These are phyloP conservation scores for Umbilicus rupestris DNA, from an alignment of 164 flowering plant genomes.

Conservation along the genomic window DNA sequence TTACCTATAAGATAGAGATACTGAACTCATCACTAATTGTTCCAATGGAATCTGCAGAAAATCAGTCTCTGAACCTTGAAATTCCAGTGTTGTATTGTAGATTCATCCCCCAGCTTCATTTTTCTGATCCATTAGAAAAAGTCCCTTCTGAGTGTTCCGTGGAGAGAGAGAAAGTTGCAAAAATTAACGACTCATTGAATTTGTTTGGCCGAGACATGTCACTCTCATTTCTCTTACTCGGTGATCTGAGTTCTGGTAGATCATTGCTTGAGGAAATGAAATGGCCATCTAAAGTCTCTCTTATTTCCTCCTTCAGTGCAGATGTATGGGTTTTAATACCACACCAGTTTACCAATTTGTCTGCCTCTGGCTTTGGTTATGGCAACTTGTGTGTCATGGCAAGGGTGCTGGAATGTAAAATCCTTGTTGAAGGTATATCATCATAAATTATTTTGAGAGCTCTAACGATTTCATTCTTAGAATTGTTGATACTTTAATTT, in stretches of 20 bases:
- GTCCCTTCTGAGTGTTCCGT: conserved; percentile 49
- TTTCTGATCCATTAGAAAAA: conserved; percentile 23
- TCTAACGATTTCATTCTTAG: not conserved
- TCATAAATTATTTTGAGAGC: not conserved
- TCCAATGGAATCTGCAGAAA: conserved; percentile 34
- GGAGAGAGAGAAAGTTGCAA: conserved; percentile 25
- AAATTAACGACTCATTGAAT: conserved; percentile 32
- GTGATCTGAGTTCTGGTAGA: conserved; percentile 20
- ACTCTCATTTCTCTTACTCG: conserved; percentile 29
- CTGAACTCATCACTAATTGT: conserved; percentile 50
- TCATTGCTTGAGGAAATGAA: conserved; percentile 15
- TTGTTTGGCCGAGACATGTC: conserved; percentile 59
- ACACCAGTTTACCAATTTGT: conserved; percentile 16
- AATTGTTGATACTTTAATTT: not conserved
- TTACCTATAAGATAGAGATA: conserved; percentile 46
- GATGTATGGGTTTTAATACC: conserved; percentile 88
- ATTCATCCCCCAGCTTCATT: conserved; percentile 21
- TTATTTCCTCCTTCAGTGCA: conserved; percentile 40
- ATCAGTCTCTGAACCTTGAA: conserved; percentile 40
- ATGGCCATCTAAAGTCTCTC: conserved; percentile 11
- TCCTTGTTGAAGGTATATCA: conserved; percentile 53
- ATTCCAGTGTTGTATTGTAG: conserved; percentile 48
- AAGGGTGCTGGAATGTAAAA: conserved; percentile 32
- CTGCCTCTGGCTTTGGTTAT: conserved; percentile 16
- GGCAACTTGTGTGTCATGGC: conserved; percentile 40